These are phyloP conservation scores for Carallia brachiata DNA, from an alignment of 345 rosid genomes.

Conservation along the genomic window DNA sequence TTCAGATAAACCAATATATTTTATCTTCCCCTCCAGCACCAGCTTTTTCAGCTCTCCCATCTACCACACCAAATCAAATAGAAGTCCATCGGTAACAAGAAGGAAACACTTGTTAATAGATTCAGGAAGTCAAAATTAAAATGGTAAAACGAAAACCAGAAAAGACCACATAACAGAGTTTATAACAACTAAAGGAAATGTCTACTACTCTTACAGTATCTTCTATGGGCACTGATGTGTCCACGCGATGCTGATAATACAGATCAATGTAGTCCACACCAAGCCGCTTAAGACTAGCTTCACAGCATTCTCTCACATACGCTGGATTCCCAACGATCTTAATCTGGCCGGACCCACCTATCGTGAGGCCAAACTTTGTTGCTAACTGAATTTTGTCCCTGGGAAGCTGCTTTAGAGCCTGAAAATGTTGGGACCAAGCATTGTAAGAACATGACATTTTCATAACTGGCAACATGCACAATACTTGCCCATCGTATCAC, in stretches of 20 bases:
- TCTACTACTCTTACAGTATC: constrained; percentile 36
- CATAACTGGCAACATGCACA: too few species aligned
- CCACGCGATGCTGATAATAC: constrained; percentile 56
- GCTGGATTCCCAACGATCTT: constrained; percentile 40
- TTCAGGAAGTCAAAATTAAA: too few species aligned
- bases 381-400: constrained; percentile 49
- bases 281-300: constrained; percentile 50
- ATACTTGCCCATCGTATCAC: too few species aligned
- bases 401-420: constrained; percentile 57
- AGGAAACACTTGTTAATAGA: too few species aligned
- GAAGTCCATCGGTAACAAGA: too few species aligned
- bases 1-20: constrained; percentile 43
- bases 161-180: too few species aligned
- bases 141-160: too few species aligned
- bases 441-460: too few species aligned
- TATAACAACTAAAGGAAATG: too few species aligned
- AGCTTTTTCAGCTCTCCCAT: constrained; percentile 48
- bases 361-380: constrained; percentile 44
- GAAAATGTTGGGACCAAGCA: neutral
- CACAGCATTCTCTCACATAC: constrained; percentile 50
- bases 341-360: constrained; percentile 17
- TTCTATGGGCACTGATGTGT: constrained; percentile 53
- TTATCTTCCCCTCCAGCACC: constrained; percentile 44
- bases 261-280: constrained; percentile 54
- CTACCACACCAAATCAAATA: constrained; percentile 8